Base-by-base conservation (phyloP, 1,284 basidiomycete species). In the Gymnopus androsaceus region DNA sequence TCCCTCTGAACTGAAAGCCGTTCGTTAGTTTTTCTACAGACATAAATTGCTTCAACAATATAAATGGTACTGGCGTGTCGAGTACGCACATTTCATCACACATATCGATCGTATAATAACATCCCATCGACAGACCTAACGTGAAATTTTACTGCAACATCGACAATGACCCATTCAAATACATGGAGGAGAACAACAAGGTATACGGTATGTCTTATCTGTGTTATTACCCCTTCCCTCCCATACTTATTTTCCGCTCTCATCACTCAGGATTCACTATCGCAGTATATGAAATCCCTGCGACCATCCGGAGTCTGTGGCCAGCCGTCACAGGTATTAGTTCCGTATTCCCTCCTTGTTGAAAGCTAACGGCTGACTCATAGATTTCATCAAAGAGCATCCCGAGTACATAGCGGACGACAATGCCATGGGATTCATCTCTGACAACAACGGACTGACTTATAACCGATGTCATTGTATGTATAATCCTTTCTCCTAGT, bases 381-480 rank as follows among this genome's bases (percentile, higher is more conserved):
- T 69, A 81, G 82, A 85, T 28, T 91, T 90, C 71, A 82, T 85
- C 59, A 65, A 76, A 33, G 63, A 72, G 38, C 75, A 90, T 68
- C 82, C 85, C 0, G 74, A 85, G 46, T 75, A 83, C 57, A 59
- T 90, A 25, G 40, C 55, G 17, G 14, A 51, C 9, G 70, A 81
- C 63, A 90, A 90, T 65, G 79, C 81, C 14, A 79, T 89, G 75
- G 65, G 65, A 4, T 91, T 89, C 72, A 65, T 91, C 54, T 83
- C 82, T 9, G 80, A 87, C 55, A 82, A 90, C 63, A 72, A 76
- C 27, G 82, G 86, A 56, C 69, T 80, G 59, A 80, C 75, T 3
- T 86, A 85, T 72, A 91, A 89, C 72, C 75, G 77, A 49, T 90
- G 87, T 67, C 87, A 88, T 66, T 89, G 83, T 81, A 68, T 67